Base-by-base conservation (phyloP, 179 eudicot genomes). In the Nepenthes alata region DNA sequence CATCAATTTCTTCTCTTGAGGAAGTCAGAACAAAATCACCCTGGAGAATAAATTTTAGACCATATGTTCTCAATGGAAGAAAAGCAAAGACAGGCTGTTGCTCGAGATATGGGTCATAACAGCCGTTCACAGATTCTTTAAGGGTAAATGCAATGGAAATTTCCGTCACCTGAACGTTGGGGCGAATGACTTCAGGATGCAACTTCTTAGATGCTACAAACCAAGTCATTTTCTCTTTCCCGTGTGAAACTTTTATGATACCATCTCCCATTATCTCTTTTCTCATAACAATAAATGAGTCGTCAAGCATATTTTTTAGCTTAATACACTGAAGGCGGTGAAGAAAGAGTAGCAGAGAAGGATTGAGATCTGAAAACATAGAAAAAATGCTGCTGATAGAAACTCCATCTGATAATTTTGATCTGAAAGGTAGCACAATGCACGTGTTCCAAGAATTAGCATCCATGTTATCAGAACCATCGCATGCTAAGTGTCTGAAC, bases 1-100 rank as follows among this genome's bases (percentile, higher is more conserved):
- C 97, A 68, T 90, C 97, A 76, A 94, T 97, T 67, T 90, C 99
- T 77, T 94, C 99, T 78, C 99, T 83, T 65, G 99, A 94, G 50
- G 97, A 94, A 62, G 99, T 96, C 69, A 94, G 95, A 72, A 87
- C 86, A 84, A 94, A 94, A 80, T 94, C 99, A 60, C 94, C 99
- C 74, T 94, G 99, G 59, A 94, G 75, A 61, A 94, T 94, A 77
- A 90, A 94, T 74, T 85, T 94, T 52, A 94, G 74, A 65, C 99
- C 99, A 74, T 94, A 94, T 50, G 84, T 84, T 75, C 99, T 78
- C 16, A 94, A 66, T 37, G 99, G 97, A 69, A 94, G 97, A 76
- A 87, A 94, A 37, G 99, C 90, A 81, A 94, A 94, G 51, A 87
- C 99, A 67, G 95, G 99, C 68, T 94, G 99, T 60, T 85, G 99